Evolutionary conservation across 2,329 filamentous ascomycete species (phyloP).

Genomic region (Botrytis pseudocinerea): DNA sequence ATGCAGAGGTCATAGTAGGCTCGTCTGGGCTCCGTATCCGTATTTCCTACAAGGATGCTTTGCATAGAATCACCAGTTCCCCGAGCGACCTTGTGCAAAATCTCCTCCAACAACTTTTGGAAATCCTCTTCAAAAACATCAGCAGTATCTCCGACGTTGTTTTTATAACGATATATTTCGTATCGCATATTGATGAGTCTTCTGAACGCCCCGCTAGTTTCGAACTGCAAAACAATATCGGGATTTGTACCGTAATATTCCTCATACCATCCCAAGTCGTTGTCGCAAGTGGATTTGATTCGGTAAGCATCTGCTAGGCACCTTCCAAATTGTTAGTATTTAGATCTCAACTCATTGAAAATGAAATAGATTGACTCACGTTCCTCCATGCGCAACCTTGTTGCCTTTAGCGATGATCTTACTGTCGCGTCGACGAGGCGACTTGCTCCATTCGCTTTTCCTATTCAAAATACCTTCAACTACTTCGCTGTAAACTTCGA

Average conservation of each 20-base stretch:
- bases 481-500: constrained; percentile 1
- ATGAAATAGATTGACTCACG: neutral
- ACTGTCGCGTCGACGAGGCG: neutral
- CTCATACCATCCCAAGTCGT: neutral
- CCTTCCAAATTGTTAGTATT: neutral
- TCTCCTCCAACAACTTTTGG: neutral
- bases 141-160: neutral
- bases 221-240: neutral
- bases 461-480: neutral
- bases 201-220: neutral
- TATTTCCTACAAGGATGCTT: neutral
- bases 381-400: constrained; percentile 5
- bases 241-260: neutral
- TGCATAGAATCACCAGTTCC: neutral
- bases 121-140: neutral
- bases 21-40: neutral
- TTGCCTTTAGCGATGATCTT: neutral
- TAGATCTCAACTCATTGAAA: no score
- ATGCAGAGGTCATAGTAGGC: neutral
- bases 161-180: neutral
- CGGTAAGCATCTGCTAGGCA: neutral
- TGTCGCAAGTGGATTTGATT: neutral
- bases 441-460: constrained; percentile 7
- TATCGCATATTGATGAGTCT: neutral
- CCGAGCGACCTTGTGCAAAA: neutral